Conservation (phyloP, 1,139 yeast genomes). For the Candida albicans region DNA sequence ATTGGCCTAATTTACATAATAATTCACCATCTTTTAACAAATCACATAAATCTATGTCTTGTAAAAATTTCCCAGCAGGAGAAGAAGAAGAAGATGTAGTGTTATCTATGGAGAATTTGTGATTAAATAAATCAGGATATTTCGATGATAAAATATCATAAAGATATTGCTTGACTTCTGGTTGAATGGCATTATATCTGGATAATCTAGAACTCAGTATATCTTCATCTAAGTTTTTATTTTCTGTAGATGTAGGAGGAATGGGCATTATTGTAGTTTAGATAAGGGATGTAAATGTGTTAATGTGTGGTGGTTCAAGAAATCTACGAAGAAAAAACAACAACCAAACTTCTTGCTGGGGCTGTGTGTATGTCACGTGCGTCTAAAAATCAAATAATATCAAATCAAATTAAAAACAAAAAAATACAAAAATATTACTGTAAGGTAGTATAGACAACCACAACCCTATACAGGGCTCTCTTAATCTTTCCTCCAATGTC, state of each 20-base stretch:
- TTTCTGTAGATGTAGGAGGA: not conserved
- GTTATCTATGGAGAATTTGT: conserved; percentile 11
- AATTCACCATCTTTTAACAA: conserved; percentile 65
- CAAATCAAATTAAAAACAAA: too few species aligned
- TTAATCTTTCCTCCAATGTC: too few species aligned
- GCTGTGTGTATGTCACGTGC: too few species aligned
- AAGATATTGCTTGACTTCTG: conserved; percentile 55
- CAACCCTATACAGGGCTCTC: too few species aligned
- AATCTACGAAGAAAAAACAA: too few species aligned
- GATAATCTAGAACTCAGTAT: conserved; percentile 43
- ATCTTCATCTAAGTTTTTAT: conserved; percentile 55
- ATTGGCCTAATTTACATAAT: conserved; percentile 52
- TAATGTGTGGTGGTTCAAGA: not conserved
- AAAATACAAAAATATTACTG: too few species aligned
- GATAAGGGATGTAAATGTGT: not conserved
- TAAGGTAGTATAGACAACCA: too few species aligned
- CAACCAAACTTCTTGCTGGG: too few species aligned
- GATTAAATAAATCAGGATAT: conserved; percentile 12
- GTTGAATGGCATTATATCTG: conserved; percentile 49
- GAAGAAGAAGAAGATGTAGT: too few species aligned
- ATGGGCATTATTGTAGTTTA: not conserved
- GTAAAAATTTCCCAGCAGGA: not conserved
- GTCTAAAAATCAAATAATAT: too few species aligned
- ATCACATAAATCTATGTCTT: conserved; percentile 27
- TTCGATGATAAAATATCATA: conserved; percentile 15